phyloP scores from a whole-genome alignment of 345 rosid species.

The Hypericum androsaemum region DNA sequence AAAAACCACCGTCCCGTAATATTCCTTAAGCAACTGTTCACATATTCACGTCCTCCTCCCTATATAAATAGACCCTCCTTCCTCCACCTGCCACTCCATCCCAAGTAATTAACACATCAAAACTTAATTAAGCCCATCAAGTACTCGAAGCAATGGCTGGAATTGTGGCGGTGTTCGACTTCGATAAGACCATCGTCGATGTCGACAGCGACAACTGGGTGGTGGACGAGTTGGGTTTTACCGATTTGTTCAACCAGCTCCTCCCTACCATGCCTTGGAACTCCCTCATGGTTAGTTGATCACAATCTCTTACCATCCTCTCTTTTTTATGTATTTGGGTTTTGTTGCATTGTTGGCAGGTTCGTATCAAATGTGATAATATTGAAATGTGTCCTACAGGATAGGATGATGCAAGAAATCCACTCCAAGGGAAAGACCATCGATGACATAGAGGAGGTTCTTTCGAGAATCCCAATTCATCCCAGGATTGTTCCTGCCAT shows the following conservation, averaged over 20 bases:
- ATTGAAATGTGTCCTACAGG: slow-evolving; percentile 25
- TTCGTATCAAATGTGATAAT: not conserved
- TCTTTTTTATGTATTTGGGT: not conserved
- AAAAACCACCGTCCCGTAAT: slow-evolving; percentile 18
- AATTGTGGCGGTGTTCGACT: slow-evolving; percentile 20
- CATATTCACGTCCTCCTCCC: not conserved
- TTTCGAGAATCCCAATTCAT: no score
- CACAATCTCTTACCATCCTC: not conserved
- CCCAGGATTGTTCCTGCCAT: no score
- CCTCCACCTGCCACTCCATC: no score
- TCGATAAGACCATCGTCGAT: slow-evolving; percentile 24
- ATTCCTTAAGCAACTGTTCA: slow-evolving; percentile 38
- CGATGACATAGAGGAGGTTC: no score
- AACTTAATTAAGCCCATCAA: no score
- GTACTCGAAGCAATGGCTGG: slow-evolving; percentile 13
- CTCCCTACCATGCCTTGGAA: slow-evolving; percentile 22
- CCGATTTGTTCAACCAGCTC: slow-evolving; percentile 11
- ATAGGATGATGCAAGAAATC: no score
- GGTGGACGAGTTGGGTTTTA: slow-evolving; percentile 11
- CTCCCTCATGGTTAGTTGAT: slow-evolving; percentile 18
- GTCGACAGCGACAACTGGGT: slow-evolving; percentile 24
- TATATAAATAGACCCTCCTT: slow-evolving; percentile 31
- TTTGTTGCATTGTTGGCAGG: not conserved
- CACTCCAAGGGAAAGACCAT: no score
- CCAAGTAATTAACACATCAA: no score